Evolutionary conservation across 2,329 filamentous ascomycete genomes (phyloP).

Genomic region (Dothistroma septosporum): DNA sequence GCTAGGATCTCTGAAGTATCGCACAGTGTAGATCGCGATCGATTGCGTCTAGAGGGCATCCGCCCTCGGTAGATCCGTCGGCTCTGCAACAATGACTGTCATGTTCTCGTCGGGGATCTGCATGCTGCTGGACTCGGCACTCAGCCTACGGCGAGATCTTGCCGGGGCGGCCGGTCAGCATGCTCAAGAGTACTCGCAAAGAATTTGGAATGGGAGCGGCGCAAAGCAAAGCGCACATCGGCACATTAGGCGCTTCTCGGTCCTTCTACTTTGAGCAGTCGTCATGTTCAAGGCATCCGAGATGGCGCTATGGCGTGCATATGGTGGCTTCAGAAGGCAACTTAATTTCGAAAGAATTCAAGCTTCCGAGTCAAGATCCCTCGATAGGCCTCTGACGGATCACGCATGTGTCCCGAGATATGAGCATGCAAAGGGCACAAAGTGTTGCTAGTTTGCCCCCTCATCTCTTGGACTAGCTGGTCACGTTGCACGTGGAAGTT

Average conservation of each 20-base stretch:
- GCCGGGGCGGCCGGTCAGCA: neutral
- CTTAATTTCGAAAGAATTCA: neutral
- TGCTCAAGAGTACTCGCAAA: neutral
- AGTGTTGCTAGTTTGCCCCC: no score
- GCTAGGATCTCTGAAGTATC: neutral
- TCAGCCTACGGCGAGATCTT: neutral
- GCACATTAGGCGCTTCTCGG: neutral
- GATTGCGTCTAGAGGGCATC: neutral
- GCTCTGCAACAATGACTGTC: neutral
- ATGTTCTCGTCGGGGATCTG: neutral
- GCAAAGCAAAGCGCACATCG: neutral
- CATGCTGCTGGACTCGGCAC: neutral
- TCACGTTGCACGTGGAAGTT: no score
- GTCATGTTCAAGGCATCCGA: neutral
- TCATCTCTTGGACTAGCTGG: no score
- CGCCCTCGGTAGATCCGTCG: neutral
- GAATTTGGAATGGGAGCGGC: neutral
- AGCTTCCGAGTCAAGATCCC: neutral
- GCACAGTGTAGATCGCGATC: neutral
- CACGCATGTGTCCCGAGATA: no score
- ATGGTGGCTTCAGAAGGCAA: neutral
- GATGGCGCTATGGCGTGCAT: neutral
- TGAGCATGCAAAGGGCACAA: no score
- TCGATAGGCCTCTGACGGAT: neutral
- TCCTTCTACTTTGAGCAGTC: neutral